Evolutionary conservation across 768 basidiomycete genomes (phyloP), one percentile per base, ranked within the genome.

Genomic region (Lentinula sp.): DNA sequence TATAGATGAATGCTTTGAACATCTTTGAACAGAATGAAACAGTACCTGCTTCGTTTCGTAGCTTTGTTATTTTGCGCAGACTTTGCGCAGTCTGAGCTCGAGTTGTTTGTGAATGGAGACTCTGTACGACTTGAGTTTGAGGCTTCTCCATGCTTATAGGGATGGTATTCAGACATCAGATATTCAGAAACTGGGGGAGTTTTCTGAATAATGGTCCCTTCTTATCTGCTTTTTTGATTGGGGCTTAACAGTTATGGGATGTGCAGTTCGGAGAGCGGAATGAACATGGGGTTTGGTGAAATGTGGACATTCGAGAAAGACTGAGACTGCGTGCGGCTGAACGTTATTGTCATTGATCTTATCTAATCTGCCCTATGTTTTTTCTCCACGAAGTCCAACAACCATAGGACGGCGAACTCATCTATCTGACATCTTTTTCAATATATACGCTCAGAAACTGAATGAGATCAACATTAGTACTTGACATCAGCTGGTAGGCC

Each of bases 31-130:
- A 61, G 9, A 32, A 5, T 2, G 4, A 6, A 61, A 28, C 59
- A 69, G 45, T 64, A 78, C 75, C 74, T 67, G 31, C 75, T 75
- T 28, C 78, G 71, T 56, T 75, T 73, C 2, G 75, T 69, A 13
- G 75, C 75, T 63, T 77, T 78, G 31, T 32, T 23, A 23, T 31
- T 46, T 42, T 43, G 52, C n/a, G 43, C 28, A 15, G 49, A 23
- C n/a, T 51, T 46, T 3, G 32, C 5, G 40, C 13, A 40, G 31
- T 5, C 34, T 52, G 50, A 40, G 46, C 18, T 6, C 3, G 59
- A 49, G 15, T 31, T 34, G 32, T 56, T 39, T 43, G 40, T 16
- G 16, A 23, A n/a, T 10, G 39, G 13, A 13, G 49, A 40, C 16
- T 51, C 28, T 9, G 57, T n/a, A 35, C 18, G 28, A 13, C 5